Percentiles rank a stretch among this genome's conserved stretches.
phyloP scores from a whole-genome alignment of 306 rosid species.

The Cucurbita moschata region DNA sequence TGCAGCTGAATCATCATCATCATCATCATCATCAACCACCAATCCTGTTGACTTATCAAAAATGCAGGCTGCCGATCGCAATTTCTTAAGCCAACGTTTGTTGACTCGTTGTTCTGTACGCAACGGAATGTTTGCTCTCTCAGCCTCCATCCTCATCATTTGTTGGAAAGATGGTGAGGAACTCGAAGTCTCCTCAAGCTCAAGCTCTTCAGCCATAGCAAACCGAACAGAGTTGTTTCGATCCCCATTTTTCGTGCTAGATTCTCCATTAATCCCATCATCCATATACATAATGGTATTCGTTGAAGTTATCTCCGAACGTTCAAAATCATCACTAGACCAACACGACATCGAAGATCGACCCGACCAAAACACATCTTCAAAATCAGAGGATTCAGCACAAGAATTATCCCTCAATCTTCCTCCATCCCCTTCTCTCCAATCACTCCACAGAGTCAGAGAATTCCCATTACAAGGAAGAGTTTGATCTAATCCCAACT shows the following conservation, averaged over 20 bases:
- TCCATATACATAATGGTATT: slow-evolving; percentile 20
- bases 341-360: slow-evolving; percentile 39
- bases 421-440: slow-evolving; percentile 19
- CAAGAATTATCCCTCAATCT: slow-evolving; percentile 27
- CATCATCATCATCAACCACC: slow-evolving; percentile 2
- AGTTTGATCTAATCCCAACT: slow-evolving; percentile 23
- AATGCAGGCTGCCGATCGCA: slow-evolving; percentile 59
- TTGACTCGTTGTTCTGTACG: slow-evolving; percentile 15
- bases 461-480: slow-evolving; percentile 15
- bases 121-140: slow-evolving; percentile 6
- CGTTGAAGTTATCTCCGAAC: slow-evolving; percentile 19
- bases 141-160: slow-evolving; percentile 14
- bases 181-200: slow-evolving; percentile 9
- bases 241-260: slow-evolving; percentile 19
- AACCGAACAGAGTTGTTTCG: slow-evolving; percentile 18
- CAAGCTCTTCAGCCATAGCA: slow-evolving; percentile 15
- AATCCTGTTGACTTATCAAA: slow-evolving; percentile 14
- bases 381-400: slow-evolving; percentile 14
- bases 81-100: slow-evolving; percentile 50
- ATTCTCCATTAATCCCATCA: slow-evolving; percentile 12
- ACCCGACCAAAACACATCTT: slow-evolving; percentile 43
- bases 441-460: slow-evolving; percentile 9
- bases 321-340: slow-evolving; percentile 12
- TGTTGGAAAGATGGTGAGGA: slow-evolving; percentile 23
- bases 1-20: slow-evolving; percentile 9